Base-by-base conservation (phyloP, 2,329 filamentous ascomycete species). In the Alternaria triticimaculans region DNA sequence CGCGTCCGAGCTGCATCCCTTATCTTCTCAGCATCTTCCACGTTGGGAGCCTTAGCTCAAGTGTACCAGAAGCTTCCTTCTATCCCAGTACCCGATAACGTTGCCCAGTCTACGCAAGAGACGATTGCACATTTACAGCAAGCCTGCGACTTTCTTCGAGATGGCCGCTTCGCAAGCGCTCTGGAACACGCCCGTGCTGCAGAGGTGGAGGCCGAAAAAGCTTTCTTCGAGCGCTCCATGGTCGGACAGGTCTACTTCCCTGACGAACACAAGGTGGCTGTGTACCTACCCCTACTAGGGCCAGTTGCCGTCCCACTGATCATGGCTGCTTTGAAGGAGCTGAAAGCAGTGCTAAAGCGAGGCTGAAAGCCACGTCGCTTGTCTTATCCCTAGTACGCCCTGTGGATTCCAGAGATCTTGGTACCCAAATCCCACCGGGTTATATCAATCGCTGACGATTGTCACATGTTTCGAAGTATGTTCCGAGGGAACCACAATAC, bases 181-280 rank as follows among this genome's bases (percentile, higher is more conserved):
- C 83, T 99, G 43, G 87, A 90, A 66, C 90, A 95, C 77, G 95
- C 95, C 0, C 88, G 92, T 10, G 88, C 93, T 50, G 96, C 96
- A 6, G 94, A 97, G 80, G 87, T 88, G 3, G 93, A 96, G 76
- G 95, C 94, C 0, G 96, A 99, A 79, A 89, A 91, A 64, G 95
- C 95, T 0, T 99, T 99, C 81, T 99, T 99, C 72, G 96, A 99
- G 81, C 97, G 97, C 82, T 97, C 92, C 76, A 99, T 99, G 96
- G 96, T 99, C 12, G 96, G 94, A 0, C 96, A 98, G 82, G 90
- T 98, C 3, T 99, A 98, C 80, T 99, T 99, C 80, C 96, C 96
- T 0, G 96, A 99, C 76, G 96, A 99, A 82, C 96, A 99, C 80
- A 99, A 98, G 81, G 88, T 99, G 23, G 96, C 96, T 0, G 96